phyloP scores from a whole-genome alignment of 345 rosid species.

The Lenwebbia sp. region DNA sequence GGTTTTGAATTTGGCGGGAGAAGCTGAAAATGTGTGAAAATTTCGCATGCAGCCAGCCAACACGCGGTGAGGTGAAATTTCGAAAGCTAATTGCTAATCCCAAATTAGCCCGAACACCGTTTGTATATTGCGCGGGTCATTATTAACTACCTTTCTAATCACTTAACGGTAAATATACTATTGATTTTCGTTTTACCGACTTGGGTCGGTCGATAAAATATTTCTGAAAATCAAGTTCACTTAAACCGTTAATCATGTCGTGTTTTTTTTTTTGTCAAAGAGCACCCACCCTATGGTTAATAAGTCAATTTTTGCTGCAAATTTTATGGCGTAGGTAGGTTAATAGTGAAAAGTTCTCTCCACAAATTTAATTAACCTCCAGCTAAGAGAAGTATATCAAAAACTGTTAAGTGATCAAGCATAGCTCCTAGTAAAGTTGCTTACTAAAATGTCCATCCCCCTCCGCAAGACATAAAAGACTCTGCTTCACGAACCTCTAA shows the following conservation, averaged over 20 bases:
- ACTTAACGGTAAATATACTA: too few relatives aligned
- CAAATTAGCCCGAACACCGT: neutral
- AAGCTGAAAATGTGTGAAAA: neutral
- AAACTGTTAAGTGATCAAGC: neutral
- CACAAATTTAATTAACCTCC: neutral
- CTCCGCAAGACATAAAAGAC: neutral
- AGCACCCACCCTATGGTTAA: rapidly evolving
- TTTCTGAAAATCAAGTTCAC: neutral
- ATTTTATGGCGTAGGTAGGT: rapidly evolving
- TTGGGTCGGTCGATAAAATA: neutral
- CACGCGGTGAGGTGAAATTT: neutral
- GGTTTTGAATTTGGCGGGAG: neutral
- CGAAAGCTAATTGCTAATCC: neutral
- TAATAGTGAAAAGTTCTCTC: neutral
- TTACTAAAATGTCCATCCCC: neutral
- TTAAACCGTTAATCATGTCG: rapidly evolving
- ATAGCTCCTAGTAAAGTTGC: neutral
- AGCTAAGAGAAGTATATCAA: neutral
- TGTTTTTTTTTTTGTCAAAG: too few relatives aligned
- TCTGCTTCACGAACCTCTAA: neutral
- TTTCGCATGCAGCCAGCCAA: neutral
- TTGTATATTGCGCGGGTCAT: neutral
- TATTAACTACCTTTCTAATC: neutral
- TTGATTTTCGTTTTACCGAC: too few relatives aligned
- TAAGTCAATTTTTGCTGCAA: too few relatives aligned